Base-by-base conservation (phyloP, 1,139 yeast genomes). In the Geotrichum macrosporum region DNA sequence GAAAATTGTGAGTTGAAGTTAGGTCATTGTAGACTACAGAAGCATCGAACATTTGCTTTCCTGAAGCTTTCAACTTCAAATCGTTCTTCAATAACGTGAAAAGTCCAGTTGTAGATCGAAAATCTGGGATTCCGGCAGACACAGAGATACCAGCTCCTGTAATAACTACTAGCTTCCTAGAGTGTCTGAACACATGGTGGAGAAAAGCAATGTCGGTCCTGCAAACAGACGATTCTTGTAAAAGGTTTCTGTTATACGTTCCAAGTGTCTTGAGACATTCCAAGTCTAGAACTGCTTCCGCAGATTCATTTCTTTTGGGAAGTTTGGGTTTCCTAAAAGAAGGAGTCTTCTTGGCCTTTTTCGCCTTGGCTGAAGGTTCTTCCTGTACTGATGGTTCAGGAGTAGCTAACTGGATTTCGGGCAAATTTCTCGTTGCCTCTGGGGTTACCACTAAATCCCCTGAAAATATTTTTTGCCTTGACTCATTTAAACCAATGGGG, bases 61-160 rank as follows among this genome's bases (percentile, higher is more conserved):
- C 95, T 3, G 79, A 72, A 31, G 53, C 55, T 63, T 38, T 72
- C 75, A 66, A 40, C 55, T 57, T 42, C 59, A 66, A 46, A 2
- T 68, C 64, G 3, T 62, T 58, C 54, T 79, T 78, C 41, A 84
- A 75, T 46, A 81, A 73, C 52, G 81, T 77, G 63, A 86, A 86
- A 37, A 86, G 68, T 2, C 95, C 95, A 54, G 80, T 77, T 12
- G 81, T 71, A 0, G 95, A 84, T 53, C 96, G 70, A 61, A 87
- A 87, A 62, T 87, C 96, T 2, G 95, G 95, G 35, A 87, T 86
- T 2, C 96, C 96, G 0, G 94, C 87, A 37, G 84, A 84, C 50
- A 89, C 92, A 22, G 95, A 84, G 27, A 85, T 79, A 3, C 96
- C 96, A 9, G 96, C 96, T 3, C 96, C 96, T 0, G 92, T 78